A percentile compares a stretch with the other conserved stretches of the same genome.
Conservation (phyloP, 108 stramenopile genomes). For the Seminavis robusta region DNA sequence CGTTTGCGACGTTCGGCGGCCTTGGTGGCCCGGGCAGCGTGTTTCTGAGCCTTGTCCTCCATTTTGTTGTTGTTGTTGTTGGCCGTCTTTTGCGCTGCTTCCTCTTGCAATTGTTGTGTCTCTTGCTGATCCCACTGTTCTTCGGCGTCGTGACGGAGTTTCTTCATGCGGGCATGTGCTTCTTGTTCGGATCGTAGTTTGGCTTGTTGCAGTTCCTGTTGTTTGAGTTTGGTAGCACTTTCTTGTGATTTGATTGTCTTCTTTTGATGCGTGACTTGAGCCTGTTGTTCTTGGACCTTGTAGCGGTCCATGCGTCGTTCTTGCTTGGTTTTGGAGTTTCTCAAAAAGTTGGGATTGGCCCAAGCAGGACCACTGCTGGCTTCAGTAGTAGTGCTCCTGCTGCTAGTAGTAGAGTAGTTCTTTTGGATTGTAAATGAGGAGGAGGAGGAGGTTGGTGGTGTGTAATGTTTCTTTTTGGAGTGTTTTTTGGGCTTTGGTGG, state of each 20-base stretch:
- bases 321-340: constrained; percentile 6
- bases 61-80: too few relatives aligned
- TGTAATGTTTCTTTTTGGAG: constrained; percentile 11
- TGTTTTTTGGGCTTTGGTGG: constrained; percentile 13
- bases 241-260: not conserved
- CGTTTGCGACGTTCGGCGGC: too few relatives aligned
- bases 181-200: too few relatives aligned
- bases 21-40: too few relatives aligned
- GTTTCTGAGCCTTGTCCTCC: too few relatives aligned
- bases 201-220: constrained; percentile 5
- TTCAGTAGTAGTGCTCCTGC: not conserved
- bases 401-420: not conserved
- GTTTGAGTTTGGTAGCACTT: constrained; percentile 4
- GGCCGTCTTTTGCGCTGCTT: too few relatives aligned
- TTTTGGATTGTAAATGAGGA: not conserved
- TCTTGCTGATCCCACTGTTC: too few relatives aligned
- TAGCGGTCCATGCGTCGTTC: not conserved
- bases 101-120: too few relatives aligned
- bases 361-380: not conserved
- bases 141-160: too few relatives aligned
- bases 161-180: too few relatives aligned
- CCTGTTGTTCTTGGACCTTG: too few relatives aligned
- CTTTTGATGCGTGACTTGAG: too few relatives aligned
- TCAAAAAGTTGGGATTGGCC: not conserved
- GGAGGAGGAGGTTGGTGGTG: not conserved